Evolutionary conservation across 352 stramenopile species (phyloP).

Genomic region (Hyaloperonospora brassicae): DNA sequence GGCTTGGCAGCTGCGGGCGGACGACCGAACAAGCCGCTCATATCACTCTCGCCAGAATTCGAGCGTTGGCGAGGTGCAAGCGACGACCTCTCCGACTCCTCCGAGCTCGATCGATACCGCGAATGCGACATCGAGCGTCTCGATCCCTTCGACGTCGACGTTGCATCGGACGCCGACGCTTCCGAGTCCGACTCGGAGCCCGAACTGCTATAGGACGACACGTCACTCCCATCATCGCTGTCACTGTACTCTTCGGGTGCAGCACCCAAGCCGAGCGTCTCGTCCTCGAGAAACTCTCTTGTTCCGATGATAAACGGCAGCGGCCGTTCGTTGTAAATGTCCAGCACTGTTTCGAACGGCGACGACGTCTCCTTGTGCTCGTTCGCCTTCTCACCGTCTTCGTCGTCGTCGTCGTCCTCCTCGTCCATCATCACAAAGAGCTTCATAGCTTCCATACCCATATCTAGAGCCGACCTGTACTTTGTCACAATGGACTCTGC

Average conservation of each 20-base stretch:
- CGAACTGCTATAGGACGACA: slow-evolving; percentile 62
- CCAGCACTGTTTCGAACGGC: slow-evolving; percentile 63
- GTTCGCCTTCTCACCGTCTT: slow-evolving; percentile 19
- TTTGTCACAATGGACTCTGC: slow-evolving; percentile 60
- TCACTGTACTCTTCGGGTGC: slow-evolving; percentile 46
- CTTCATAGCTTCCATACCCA: slow-evolving; percentile 78
- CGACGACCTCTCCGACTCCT: slow-evolving; percentile 31
- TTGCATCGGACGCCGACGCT: slow-evolving; percentile 15
- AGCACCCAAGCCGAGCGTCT: slow-evolving; percentile 70
- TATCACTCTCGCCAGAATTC: slow-evolving; percentile 49
- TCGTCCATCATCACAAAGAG: slow-evolving; percentile 79
- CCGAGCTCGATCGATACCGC: slow-evolving; percentile 26
- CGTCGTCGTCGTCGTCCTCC: slow-evolving; percentile 59
- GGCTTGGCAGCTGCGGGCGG: slow-evolving; percentile 8
- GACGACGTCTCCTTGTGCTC: slow-evolving; percentile 42
- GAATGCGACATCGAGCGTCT: slow-evolving; percentile 13
- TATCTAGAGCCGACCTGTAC: slow-evolving; percentile 66
- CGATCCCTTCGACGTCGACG: slow-evolving; percentile 5
- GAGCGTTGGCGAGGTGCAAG: slow-evolving; percentile 15
- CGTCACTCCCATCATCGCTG: slow-evolving; percentile 51
- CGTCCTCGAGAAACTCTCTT: slow-evolving; percentile 76
- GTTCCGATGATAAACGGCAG: slow-evolving; percentile 85
- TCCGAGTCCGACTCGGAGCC: slow-evolving; percentile 40
- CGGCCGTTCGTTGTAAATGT: slow-evolving; percentile 85
- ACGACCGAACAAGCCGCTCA: slow-evolving; percentile 48